Conservation (phyloP, 2,329 filamentous ascomycete species). For the Paracoccidioides lutzii region DNA sequence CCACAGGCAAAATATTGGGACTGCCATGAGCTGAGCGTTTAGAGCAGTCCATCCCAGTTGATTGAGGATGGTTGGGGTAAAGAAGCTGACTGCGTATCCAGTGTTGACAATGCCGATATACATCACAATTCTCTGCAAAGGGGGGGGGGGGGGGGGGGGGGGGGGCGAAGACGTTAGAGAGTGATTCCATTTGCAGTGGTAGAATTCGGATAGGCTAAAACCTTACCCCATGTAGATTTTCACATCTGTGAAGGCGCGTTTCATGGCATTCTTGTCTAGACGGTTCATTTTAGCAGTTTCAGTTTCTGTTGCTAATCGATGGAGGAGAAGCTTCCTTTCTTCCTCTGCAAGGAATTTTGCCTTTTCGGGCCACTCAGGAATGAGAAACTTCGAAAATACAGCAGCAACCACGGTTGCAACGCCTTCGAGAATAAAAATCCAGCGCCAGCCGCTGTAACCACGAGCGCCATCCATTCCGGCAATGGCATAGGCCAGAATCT, state of each 20-base stretch:
- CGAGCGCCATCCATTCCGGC: slow-evolving; percentile 28
- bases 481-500: slow-evolving; percentile 33
- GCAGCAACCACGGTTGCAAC: slow-evolving; percentile 36
- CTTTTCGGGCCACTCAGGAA: slow-evolving; percentile 34
- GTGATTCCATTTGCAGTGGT: background rate
- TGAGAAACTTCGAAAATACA: slow-evolving; percentile 38
- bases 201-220: slow-evolving; percentile 9
- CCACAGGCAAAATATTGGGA: slow-evolving; percentile 50
- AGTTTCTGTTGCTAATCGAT: slow-evolving; percentile 31
- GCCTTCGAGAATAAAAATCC: slow-evolving; percentile 41
- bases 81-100: slow-evolving; percentile 34
- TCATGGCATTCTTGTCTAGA: slow-evolving; percentile 36
- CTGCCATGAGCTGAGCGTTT: slow-evolving; percentile 36
- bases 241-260: slow-evolving; percentile 36
- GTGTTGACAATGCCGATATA: slow-evolving; percentile 48
- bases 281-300: slow-evolving; percentile 40
- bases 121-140: slow-evolving; percentile 39
- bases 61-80: slow-evolving; percentile 31
- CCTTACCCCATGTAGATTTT: slow-evolving; percentile 34
- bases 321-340: slow-evolving; percentile 33
- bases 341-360: slow-evolving; percentile 36
- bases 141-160: slow-evolving; percentile 11
- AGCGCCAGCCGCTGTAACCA: slow-evolving; percentile 32
- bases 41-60: slow-evolving; percentile 45
- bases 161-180: slow-evolving; percentile 1